Conservation (phyloP, 176 grass and related monocot genomes). For the Aegilops bicornis region DNA sequence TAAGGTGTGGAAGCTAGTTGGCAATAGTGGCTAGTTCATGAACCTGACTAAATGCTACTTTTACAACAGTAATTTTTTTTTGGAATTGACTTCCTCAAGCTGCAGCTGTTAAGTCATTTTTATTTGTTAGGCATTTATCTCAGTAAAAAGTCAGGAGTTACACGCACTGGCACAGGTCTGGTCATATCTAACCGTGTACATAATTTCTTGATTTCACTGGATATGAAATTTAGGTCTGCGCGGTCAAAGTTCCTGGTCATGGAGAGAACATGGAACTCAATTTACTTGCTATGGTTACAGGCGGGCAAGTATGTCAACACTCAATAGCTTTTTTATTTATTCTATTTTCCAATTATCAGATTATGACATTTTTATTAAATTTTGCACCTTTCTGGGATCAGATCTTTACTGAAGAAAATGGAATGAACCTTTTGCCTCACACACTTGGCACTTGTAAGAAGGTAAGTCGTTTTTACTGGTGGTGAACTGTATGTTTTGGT, state of each 20-base stretch:
- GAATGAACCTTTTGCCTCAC: slow-evolving; percentile 61
- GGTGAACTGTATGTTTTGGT: neutral
- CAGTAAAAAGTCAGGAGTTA: too few species aligned
- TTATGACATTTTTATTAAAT: neutral
- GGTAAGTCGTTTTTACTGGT: slow-evolving; percentile 28
- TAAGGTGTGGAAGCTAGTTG: neutral
- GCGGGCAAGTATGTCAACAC: slow-evolving; percentile 42
- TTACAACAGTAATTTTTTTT: neutral
- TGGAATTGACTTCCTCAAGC: neutral
- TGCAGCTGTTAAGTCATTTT: neutral
- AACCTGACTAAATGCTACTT: neutral
- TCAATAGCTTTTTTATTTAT: neutral
- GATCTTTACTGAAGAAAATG: slow-evolving; percentile 56
- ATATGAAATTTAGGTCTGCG: slow-evolving; percentile 36
- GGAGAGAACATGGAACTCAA: slow-evolving; percentile 49
- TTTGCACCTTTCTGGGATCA: slow-evolving; percentile 16
- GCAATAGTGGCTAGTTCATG: neutral
- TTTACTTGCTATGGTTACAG: slow-evolving; percentile 38
- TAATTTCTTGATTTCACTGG: neutral
- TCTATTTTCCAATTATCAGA: neutral
- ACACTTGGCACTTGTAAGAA: slow-evolving; percentile 74
- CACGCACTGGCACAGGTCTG: neutral
- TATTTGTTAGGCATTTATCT: too few species aligned
- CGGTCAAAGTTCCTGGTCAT: slow-evolving; percentile 51
- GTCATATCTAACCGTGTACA: neutral